Conservation (phyloP, 2,329 filamentous ascomycete genomes). For the Exserohilum rostratum region DNA sequence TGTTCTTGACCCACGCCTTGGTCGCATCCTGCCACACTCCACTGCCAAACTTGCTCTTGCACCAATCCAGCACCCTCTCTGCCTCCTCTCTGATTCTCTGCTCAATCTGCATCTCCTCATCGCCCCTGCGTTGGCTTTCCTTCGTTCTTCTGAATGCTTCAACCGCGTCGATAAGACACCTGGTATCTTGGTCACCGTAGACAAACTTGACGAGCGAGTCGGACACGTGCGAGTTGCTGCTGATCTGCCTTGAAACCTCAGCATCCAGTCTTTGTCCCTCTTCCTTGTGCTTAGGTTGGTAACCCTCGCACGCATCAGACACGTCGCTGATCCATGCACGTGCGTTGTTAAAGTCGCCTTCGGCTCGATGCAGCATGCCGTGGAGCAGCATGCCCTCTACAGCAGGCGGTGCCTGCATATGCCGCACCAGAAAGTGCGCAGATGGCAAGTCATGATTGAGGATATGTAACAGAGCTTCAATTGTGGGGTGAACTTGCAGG, state of each 20-base stretch:
- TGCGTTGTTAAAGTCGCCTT: constrained; percentile 59
- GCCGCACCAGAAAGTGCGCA: constrained; percentile 60
- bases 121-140: constrained; percentile 14
- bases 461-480: constrained; percentile 59
- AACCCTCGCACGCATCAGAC: constrained; percentile 42
- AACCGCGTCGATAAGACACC: constrained; percentile 46
- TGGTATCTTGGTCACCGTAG: constrained; percentile 25
- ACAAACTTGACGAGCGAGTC: constrained; percentile 22
- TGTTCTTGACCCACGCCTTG: constrained; percentile 51
- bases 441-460: constrained; percentile 58
- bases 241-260: constrained; percentile 7
- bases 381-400: constrained; percentile 60
- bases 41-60: constrained; percentile 54
- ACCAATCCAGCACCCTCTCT: constrained; percentile 51
- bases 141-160: constrained; percentile 46
- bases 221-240: constrained; percentile 9
- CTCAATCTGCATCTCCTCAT: constrained; percentile 37
- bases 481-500: constrained; percentile 53
- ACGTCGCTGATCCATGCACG: constrained; percentile 58
- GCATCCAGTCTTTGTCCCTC: constrained; percentile 21
- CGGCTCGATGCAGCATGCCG: constrained; percentile 57
- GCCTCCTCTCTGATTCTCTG: constrained; percentile 48
- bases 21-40: constrained; percentile 53
- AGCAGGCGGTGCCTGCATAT: constrained; percentile 58
- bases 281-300: constrained; percentile 28